Evolutionary conservation across 1,284 basidiomycete genomes (phyloP), one percentile per base, ranked within the genome.

Genomic region (Ustilago loliicola): DNA sequence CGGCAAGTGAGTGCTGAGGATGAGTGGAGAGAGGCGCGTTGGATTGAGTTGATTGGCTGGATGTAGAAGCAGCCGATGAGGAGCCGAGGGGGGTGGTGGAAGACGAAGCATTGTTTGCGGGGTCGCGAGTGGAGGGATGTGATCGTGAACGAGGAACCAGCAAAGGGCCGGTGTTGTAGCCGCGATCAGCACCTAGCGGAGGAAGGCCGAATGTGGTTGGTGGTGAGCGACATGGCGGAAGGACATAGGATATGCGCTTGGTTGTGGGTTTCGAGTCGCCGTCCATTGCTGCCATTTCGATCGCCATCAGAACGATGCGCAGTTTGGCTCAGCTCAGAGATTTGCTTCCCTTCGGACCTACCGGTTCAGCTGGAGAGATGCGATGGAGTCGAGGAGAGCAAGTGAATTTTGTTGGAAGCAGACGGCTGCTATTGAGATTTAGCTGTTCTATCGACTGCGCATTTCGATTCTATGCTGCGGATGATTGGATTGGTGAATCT

Each of bases 1-100:
- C 76, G 19, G 84, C 80, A 0, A 84, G 77, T n/a, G 77, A 73
- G 47, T 86, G 84, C 48, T 75, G 72, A 0, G 84, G 80, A 67
- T 80, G 80, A 2, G 62, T 38, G 29, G 63, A 42, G 45, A 59
- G 58, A 1, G 65, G 50, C 17, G 61, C 64, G 47, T 72, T 61
- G 17, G 61, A 72, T 48, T 54, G 66, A 15, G 56, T 66, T 3
- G 70, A 63, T 1, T 36, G 59, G 34, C 54, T 64, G 0, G 61
- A 66, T 1, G 61, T 45, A 2, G 61, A 61, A 36, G 62, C 62
- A 5, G 34, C 25, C 5, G 59, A 65, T 8, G 38, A 52, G 13
- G 69, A 61, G 8, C 50, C 23, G 21, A 52, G 45, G 13, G 54
- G 55, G 0, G 70, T 61, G 2, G 75, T 54, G 2, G 67, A 70